These are phyloP conservation scores for Claviceps humidiphila DNA, from an alignment of 2,329 filamentous ascomycete species.

Conservation along the genomic window DNA sequence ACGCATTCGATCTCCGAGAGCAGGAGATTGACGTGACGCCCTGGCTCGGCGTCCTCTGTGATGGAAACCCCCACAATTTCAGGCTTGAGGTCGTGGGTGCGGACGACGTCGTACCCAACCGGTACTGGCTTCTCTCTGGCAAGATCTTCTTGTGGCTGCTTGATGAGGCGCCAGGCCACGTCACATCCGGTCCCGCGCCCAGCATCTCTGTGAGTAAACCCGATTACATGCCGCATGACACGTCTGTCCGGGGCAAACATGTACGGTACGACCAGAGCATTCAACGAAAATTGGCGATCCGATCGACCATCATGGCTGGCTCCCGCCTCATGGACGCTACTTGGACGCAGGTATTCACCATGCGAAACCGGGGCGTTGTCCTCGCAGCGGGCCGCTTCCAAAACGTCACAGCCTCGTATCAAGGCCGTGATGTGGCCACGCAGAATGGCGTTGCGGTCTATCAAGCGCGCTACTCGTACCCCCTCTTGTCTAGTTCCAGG, in stretches of 20 bases:
- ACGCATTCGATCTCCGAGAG: slow-evolving; percentile 67
- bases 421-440: slow-evolving; percentile 6
- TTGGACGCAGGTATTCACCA: slow-evolving; percentile 47
- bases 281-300: slow-evolving; percentile 48
- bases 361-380: slow-evolving; percentile 39
- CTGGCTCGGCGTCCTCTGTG: slow-evolving; percentile 56
- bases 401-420: slow-evolving; percentile 9
- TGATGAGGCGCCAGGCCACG: slow-evolving; percentile 32
- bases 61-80: slow-evolving; percentile 53
- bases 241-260: neutral
- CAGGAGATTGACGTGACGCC: slow-evolving; percentile 74
- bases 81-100: slow-evolving; percentile 55
- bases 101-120: slow-evolving; percentile 33
- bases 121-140: slow-evolving; percentile 59
- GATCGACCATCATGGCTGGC: slow-evolving; percentile 33
- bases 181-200: slow-evolving; percentile 21
- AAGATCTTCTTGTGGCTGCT: slow-evolving; percentile 74
- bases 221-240: neutral
- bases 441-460: neutral
- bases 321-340: slow-evolving; percentile 7
- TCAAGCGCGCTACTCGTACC: slow-evolving; percentile 7
- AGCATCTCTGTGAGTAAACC: neutral
- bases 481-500: slow-evolving; percentile 4
- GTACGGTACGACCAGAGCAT: slow-evolving; percentile 27
- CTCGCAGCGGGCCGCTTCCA: slow-evolving; percentile 27